Conservation (phyloP, 2,329 filamentous ascomycete species). For the Fusarium floridanum region DNA sequence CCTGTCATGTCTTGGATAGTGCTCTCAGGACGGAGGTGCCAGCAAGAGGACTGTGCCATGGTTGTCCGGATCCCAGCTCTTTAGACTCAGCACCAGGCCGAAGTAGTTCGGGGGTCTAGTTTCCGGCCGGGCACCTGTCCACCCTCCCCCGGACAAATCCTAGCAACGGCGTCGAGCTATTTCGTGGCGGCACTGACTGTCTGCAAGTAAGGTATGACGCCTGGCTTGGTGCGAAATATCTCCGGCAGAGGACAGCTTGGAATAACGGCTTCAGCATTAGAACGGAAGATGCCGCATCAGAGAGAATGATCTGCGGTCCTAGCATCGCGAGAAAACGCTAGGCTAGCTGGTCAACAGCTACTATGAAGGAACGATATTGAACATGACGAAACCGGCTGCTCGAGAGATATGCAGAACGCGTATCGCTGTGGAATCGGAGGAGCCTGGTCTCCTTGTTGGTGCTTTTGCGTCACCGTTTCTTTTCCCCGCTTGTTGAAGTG, state of each 20-base stretch:
- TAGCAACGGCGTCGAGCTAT: conserved; percentile 17
- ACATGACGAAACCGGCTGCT: conserved; percentile 4
- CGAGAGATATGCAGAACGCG: background rate
- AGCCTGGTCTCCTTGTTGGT: conserved; percentile 14
- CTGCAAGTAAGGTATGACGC: conserved; percentile 34
- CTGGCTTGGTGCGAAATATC: conserved; percentile 33
- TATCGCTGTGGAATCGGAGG: conserved; percentile 4
- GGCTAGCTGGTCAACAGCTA: background rate
- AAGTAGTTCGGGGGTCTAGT: conserved; percentile 17
- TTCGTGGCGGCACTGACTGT: conserved; percentile 23
- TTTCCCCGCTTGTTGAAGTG: conserved; percentile 27
- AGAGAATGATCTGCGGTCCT: conserved; percentile 36
- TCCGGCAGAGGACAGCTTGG: conserved; percentile 18
- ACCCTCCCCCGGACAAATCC: conserved; percentile 17
- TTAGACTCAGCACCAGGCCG: conserved; percentile 22
- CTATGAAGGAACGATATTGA: conserved; percentile 3
- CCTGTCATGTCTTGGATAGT: conserved; percentile 17
- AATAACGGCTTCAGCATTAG: conserved; percentile 15
- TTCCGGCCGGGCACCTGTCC: conserved; percentile 9
- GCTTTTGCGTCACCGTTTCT: conserved; percentile 27
- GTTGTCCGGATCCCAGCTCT: conserved; percentile 15
- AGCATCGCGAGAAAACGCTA: conserved; percentile 18
- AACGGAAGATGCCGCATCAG: conserved; percentile 29
- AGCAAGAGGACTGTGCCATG: conserved; percentile 32
- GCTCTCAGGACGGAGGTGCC: conserved; percentile 21